Percentiles rank a stretch among this genome's conserved stretches.
Evolutionary conservation across 805 yeast species (phyloP).

Genomic region (Ogataea glucozyma): DNA sequence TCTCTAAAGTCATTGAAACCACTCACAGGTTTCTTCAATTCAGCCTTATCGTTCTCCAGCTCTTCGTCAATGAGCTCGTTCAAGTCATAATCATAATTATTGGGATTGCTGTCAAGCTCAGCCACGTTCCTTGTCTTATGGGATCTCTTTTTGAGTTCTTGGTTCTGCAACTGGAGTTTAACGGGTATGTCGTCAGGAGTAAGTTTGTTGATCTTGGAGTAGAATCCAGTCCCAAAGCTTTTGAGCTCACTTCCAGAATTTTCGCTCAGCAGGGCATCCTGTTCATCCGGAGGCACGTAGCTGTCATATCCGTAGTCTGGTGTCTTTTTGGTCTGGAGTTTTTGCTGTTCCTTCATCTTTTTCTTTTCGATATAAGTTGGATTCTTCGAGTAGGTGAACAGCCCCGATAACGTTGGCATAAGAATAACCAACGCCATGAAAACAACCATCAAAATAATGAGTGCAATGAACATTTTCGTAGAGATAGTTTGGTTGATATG

Average conservation of each 20-base stretch:
- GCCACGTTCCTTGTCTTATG: constrained; percentile 5
- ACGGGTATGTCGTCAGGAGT: constrained; percentile 35
- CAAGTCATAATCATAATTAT: constrained; percentile 47
- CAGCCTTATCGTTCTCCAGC: constrained; percentile 26
- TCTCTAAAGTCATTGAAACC: constrained; percentile 10
- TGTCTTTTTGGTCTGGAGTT: constrained; percentile 1
- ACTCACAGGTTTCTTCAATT: constrained; percentile 3
- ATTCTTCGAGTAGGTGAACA: constrained; percentile 30
- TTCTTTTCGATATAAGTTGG: constrained; percentile 27
- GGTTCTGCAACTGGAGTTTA: constrained; percentile 26
- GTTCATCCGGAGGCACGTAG: constrained; percentile 37
- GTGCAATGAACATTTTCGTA: constrained; percentile 15
- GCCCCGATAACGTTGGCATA: constrained; percentile 32
- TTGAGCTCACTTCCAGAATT: constrained; percentile 10
- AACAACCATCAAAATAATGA: constrained; percentile 22
- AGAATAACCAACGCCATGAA: constrained; percentile 25
- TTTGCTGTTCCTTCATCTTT: constrained; percentile 10
- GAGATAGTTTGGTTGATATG: neutral
- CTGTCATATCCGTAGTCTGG: constrained; percentile 14
- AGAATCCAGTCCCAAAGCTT: constrained; percentile 26
- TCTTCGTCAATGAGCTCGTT: constrained; percentile 47
- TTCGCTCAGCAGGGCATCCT: constrained; percentile 7
- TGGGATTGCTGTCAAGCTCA: constrained; percentile 37
- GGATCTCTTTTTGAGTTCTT: constrained; percentile 23
- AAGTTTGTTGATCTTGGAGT: constrained; percentile 26